phyloP scores from a whole-genome alignment of 305 asterid genomes.

The Lippia alba region DNA sequence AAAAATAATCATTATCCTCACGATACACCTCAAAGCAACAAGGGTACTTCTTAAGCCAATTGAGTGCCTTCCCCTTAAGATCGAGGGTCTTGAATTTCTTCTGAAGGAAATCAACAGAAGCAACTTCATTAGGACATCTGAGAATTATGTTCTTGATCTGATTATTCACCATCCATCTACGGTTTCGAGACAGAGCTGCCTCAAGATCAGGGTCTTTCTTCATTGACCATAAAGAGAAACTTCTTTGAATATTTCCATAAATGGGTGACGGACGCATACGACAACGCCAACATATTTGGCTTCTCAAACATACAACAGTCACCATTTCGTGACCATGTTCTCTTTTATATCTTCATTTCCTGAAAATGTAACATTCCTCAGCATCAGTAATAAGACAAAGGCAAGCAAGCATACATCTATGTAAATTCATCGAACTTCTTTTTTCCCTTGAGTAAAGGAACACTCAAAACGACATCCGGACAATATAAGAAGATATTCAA shows the following conservation, averaged over 20 bases:
- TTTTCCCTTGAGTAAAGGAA: neutral
- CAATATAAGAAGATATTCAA: no score
- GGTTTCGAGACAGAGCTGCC: conserved; percentile 72
- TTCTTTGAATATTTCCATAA: conserved; percentile 35
- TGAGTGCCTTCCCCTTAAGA: conserved; percentile 82
- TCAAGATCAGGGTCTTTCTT: conserved; percentile 94
- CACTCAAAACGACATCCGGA: neutral
- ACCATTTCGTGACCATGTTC: conserved; percentile 33
- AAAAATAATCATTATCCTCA: conserved; percentile 61
- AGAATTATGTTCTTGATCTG: conserved; percentile 84
- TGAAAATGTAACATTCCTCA: conserved; percentile 21
- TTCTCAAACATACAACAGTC: conserved; percentile 26
- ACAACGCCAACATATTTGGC: conserved; percentile 34
- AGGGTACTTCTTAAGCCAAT: conserved; percentile 93
- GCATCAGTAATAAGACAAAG: conserved; percentile 11
- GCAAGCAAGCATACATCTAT: neutral
- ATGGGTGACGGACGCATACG: conserved; percentile 29
- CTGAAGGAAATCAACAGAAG: conserved; percentile 66
- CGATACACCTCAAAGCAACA: conserved; percentile 81
- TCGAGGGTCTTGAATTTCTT: conserved; percentile 82
- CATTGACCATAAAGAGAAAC: conserved; percentile 87
- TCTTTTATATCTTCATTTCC: conserved; percentile 31
- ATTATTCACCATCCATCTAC: conserved; percentile 89
- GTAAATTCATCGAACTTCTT: neutral
- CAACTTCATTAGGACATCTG: conserved; percentile 66